These are phyloP conservation scores for Trichoderma asperellum DNA, from an alignment of 2,329 filamentous ascomycete genomes.

Conservation along the genomic window DNA sequence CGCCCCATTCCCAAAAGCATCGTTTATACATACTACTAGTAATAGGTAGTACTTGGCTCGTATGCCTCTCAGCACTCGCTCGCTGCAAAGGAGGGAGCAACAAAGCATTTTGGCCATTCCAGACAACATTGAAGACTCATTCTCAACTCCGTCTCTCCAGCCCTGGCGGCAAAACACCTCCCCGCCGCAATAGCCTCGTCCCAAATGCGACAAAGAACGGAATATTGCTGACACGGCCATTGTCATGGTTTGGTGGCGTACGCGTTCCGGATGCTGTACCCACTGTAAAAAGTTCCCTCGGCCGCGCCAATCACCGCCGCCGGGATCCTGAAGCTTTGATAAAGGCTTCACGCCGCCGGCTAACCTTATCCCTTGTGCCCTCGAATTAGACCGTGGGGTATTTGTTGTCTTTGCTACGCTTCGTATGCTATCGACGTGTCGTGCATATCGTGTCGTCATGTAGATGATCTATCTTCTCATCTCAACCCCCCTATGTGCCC, in stretches of 20 bases:
- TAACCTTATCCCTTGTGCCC: constrained; percentile 7
- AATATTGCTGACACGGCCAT: background rate
- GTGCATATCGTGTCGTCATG: constrained; percentile 19
- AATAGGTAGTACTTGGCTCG: too few species aligned
- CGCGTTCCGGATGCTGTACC: constrained; percentile 27
- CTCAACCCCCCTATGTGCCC: background rate
- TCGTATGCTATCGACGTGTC: constrained; percentile 17
- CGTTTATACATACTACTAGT: background rate
- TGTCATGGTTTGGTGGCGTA: background rate
- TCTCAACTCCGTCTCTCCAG: background rate
- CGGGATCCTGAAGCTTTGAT: constrained; percentile 1
- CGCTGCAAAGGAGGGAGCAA: background rate
- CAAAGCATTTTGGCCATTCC: background rate
- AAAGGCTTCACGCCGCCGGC: background rate
- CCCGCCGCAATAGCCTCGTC: background rate
- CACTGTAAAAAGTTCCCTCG: constrained; percentile 16
- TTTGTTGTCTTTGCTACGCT: background rate
- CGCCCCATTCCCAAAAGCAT: background rate
- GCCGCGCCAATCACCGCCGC: background rate
- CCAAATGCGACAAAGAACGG: background rate
- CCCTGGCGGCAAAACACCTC: background rate
- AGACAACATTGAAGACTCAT: background rate
- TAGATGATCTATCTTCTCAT: background rate
- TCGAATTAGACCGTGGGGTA: background rate
- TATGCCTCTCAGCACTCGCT: background rate